phyloP scores from a whole-genome alignment of 805 yeast genomes.

The Starmerella sp. region DNA sequence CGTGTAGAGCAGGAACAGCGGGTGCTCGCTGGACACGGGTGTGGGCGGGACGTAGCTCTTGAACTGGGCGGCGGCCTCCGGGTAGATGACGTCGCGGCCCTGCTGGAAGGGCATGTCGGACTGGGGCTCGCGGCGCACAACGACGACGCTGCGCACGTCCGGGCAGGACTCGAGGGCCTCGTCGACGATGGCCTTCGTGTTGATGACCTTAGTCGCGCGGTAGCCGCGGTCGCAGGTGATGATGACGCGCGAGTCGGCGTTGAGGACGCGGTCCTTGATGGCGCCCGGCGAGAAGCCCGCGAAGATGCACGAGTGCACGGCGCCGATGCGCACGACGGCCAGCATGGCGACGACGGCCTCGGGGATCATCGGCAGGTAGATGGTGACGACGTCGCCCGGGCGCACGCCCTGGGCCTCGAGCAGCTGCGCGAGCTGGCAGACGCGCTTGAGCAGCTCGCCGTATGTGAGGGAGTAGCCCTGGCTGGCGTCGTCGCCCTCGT shows the following conservation, averaged over 20 bases:
- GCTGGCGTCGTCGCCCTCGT: slow-evolving; percentile 85
- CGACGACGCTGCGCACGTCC: slow-evolving; percentile 69
- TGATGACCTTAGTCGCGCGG: slow-evolving; percentile 78
- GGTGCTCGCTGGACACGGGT: slow-evolving; percentile 85
- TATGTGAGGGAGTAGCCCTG: slow-evolving; percentile 68
- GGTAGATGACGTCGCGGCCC: slow-evolving; percentile 93
- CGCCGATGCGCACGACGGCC: slow-evolving; percentile 90
- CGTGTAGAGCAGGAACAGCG: slow-evolving; percentile 87
- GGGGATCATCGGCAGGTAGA: slow-evolving; percentile 95
- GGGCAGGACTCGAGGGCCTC: slow-evolving; percentile 72
- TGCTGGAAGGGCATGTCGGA: slow-evolving; percentile 42
- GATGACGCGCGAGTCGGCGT: slow-evolving; percentile 74
- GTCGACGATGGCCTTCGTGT: slow-evolving; percentile 88
- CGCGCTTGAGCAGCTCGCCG: slow-evolving; percentile 75
- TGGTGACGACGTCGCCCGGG: slow-evolving; percentile 94
- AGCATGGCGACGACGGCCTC: slow-evolving; percentile 90
- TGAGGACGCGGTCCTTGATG: slow-evolving; percentile 76
- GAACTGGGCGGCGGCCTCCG: slow-evolving; percentile 70
- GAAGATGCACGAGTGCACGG: slow-evolving; percentile 89
- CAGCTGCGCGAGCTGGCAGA: slow-evolving; percentile 76
- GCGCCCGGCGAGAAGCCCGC: slow-evolving; percentile 96
- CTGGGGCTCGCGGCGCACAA: slow-evolving; percentile 62
- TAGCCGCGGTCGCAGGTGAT: slow-evolving; percentile 92
- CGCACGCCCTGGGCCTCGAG: slow-evolving; percentile 73
- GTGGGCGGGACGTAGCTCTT: slow-evolving; percentile 80